Conservation (phyloP, 2,329 filamentous ascomycete genomes). For the Lachnellula suecica region DNA sequence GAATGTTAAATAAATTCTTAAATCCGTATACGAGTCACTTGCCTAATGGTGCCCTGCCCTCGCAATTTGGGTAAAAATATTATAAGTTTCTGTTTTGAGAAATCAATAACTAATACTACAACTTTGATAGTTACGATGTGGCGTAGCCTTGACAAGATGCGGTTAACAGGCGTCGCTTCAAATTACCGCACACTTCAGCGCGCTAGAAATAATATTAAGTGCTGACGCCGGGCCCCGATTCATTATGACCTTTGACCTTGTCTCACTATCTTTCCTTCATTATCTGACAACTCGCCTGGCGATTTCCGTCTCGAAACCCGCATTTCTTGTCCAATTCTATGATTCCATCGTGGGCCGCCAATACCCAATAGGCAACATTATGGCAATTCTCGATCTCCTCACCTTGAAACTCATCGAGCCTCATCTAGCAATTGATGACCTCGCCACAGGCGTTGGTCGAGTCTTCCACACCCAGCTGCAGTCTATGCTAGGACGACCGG, state of each 20-base stretch:
- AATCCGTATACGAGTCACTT: too few relatives aligned
- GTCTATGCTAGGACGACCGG: not conserved
- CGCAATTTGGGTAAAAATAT: too few relatives aligned
- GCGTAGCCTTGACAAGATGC: too few relatives aligned
- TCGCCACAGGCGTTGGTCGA: not conserved
- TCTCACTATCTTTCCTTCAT: too few relatives aligned
- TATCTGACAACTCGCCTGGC: not conserved
- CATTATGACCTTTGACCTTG: not conserved
- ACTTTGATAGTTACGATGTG: too few relatives aligned
- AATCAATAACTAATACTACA: too few relatives aligned
- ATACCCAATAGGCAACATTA: not conserved
- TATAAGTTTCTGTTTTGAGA: too few relatives aligned
- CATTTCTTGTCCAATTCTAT: not conserved
- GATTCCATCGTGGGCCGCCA: not conserved
- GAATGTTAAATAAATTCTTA: too few relatives aligned
- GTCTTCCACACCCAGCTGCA: not conserved
- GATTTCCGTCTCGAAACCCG: not conserved
- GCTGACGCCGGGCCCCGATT: not conserved
- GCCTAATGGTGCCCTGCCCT: too few relatives aligned
- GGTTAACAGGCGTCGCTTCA: too few relatives aligned
- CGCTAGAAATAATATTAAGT: too few relatives aligned
- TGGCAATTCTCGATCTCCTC: not conserved
- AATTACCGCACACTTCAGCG: too few relatives aligned
- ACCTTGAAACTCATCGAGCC: not conserved
- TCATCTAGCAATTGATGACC: not conserved